Evolutionary conservation across 495 filamentous ascomycete genomes (phyloP), one percentile per base, ranked within the genome.

Genomic region (Aspergillus cristatus): DNA sequence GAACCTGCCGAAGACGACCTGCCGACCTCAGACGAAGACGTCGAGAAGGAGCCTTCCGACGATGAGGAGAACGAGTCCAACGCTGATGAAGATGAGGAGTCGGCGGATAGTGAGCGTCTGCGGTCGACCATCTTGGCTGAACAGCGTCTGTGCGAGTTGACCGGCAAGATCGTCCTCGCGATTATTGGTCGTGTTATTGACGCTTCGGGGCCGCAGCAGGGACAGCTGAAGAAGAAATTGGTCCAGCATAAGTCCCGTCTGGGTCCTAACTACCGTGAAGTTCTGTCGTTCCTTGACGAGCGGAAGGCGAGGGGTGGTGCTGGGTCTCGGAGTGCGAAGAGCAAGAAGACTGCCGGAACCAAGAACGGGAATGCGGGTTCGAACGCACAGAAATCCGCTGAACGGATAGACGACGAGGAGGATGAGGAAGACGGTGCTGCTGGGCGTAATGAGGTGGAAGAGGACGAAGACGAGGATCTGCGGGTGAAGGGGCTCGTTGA

Each of bases 91-190:
- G 20, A 24, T 4, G 20, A 24, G 4, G 70, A 74, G 24, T 57
- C 55, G 3, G 62, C 74, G 0, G 58, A 59, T 7, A 70, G 70
- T 6, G 74, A 80, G 41, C 70, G 69, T 14, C 65, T 74, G 35
- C 70, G 70, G 10, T 71, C 71, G 15, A 72, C 77, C 35, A 63
- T 94, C 11, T 62, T 84, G 26, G 75, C 84, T 2, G 90, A 97
- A 54, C 76, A 89, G 48, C 73, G 78, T 13, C 68, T 97, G 0
- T 96, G 90, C 60, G 82, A 86, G 47, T 66, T 94, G 2, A 76
- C 88, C 4, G 81, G 82, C 28, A 88, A 87, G 47, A 70, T 91
- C 24, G 84, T 95, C 7, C 67, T 93, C 15, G 79, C 80, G 1
- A 75, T 93, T 16, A 66, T 84, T 4, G 86, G 77, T 7, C 75